Evolutionary conservation across 1,284 basidiomycete species (phyloP), one percentile per base, ranked within the genome.

Genomic region (Cutaneotrichosporon dermatis): DNA sequence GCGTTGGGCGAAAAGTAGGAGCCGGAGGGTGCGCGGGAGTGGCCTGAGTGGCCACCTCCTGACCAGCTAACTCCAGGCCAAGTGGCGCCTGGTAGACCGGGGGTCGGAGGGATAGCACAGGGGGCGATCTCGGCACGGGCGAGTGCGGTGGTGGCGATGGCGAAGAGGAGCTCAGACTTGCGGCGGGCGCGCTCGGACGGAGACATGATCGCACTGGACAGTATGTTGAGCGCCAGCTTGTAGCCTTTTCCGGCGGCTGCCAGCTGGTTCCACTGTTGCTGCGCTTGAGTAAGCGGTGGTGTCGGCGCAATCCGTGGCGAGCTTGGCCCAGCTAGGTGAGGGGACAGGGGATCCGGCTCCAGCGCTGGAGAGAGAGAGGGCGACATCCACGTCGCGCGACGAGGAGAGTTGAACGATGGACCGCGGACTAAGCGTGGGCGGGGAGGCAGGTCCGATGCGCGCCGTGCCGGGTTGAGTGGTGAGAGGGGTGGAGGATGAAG

Each of bases 211-310:
- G 70, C 25, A 59, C 53, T 34, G 7, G 68, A 67, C 9, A 77
- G 59, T 11, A 76, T 63, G 13, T 71, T 67, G n/a, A 79, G 61
- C 6, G 71, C 69, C 25, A 72, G 58, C 59, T 77, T 77, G 70
- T 73, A 75, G 44, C 76, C 73, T 62, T 75, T 75, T 45, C 72
- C 60, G 11, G 71, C 66, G 13, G 64, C 60, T 16, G 72, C 69
- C 41, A 77, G 70, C 3, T 74, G 64, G 39, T 69, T 55, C 75
- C 73, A 77, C 12, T 43, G 51, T 41, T 10, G 25, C 33, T 53
- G 51, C 6, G 40, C 6, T 4, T 15, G 25, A 3, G 12, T 11
- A 10, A 54, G 53, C 2, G 43, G 36, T 7, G 44, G 11, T 9
- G 33, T 34, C 11, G 10, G 36, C 15, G 16, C 16, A 25, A 25